A percentile compares a stretch with the other conserved stretches of the same genome.
Evolutionary conservation across 768 basidiomycete species (phyloP).

Genomic region (Boletus subcaerulescens): DNA sequence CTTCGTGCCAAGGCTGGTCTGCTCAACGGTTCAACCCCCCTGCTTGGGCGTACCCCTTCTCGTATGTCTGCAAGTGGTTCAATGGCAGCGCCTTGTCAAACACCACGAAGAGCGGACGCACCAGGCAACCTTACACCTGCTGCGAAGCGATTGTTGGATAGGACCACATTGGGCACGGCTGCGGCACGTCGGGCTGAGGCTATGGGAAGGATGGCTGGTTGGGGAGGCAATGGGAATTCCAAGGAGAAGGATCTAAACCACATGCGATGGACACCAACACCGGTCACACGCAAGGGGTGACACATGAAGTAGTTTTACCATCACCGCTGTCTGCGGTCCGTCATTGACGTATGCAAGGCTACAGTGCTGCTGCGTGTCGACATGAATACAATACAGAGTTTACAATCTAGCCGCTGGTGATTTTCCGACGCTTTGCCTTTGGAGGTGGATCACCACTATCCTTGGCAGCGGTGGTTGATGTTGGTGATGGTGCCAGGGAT

Average conservation of each 20-base stretch:
- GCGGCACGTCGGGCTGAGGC: conserved; percentile 64
- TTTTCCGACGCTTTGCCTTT: conserved; percentile 58
- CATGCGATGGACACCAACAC: conserved; percentile 81
- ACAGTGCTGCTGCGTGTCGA: conserved; percentile 5
- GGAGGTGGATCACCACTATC: conserved; percentile 32
- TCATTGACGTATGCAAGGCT: conserved; percentile 8
- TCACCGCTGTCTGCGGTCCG: conserved; percentile 1
- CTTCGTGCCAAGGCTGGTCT: conserved; percentile 75
- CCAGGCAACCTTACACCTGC: conserved; percentile 85
- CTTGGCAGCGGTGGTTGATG: conserved; percentile 17
- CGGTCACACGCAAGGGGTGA: conserved; percentile 37
- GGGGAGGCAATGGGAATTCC: conserved; percentile 45
- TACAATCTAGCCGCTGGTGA: conserved; percentile 33
- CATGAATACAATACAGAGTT: conserved; percentile 9
- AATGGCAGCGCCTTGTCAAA: conserved; percentile 83
- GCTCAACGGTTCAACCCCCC: conserved; percentile 39
- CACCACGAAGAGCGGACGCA: conserved; percentile 71
- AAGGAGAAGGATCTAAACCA: conserved; percentile 63
- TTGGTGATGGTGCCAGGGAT: conserved; percentile 17
- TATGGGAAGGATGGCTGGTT: conserved; percentile 55
- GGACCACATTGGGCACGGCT: conserved; percentile 64
- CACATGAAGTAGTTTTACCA: background rate
- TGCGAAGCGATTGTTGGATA: conserved; percentile 68
- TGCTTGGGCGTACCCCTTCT: conserved; percentile 29
- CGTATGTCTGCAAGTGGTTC: conserved; percentile 36